phyloP scores from a whole-genome alignment of 257 asterid genomes.

The Fraxinus excelsior region DNA sequence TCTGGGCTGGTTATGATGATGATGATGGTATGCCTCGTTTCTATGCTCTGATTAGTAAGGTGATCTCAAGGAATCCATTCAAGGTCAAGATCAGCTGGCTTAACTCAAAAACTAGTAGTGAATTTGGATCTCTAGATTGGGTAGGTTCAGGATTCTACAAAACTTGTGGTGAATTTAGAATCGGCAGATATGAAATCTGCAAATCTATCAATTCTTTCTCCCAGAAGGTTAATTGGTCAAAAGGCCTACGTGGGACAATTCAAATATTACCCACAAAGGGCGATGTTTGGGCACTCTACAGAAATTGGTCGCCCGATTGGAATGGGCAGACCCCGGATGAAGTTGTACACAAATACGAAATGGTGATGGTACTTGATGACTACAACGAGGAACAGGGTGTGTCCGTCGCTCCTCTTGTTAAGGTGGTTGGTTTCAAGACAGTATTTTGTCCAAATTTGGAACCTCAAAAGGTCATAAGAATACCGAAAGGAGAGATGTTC shows the following conservation, averaged over 20 bases:
- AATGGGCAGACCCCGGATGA: conserved; percentile 55
- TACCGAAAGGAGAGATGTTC: conserved; percentile 72
- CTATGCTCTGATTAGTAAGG: conserved; percentile 68
- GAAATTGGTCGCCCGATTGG: conserved; percentile 73
- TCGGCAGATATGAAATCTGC: conserved; percentile 50
- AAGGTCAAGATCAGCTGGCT: conserved; percentile 76
- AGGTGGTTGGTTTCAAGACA: conserved; percentile 70
- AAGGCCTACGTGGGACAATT: conserved; percentile 55
- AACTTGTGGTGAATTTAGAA: conserved; percentile 80
- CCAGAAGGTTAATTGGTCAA: conserved; percentile 67
- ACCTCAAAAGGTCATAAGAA: conserved; percentile 37
- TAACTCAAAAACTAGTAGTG: conserved; percentile 64
- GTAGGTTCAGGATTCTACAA: conserved; percentile 70
- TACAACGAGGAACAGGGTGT: conserved; percentile 60
- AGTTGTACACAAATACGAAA: conserved; percentile 63
- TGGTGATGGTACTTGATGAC: conserved; percentile 61
- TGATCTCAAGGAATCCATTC: conserved; percentile 64
- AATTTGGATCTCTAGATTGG: conserved; percentile 69
- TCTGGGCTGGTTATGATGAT: conserved; percentile 88
- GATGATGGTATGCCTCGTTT: conserved; percentile 88
- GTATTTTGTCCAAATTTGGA: conserved; percentile 61
- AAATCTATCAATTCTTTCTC: conserved; percentile 66
- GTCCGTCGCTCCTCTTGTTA: conserved; percentile 58
- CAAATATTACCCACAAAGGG: conserved; percentile 62
- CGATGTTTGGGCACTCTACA: conserved; percentile 81